Evolutionary conservation across 2,329 filamentous ascomycete species (phyloP), one percentile per base, ranked within the genome.

Genomic region (Colletotrichum sp.): DNA sequence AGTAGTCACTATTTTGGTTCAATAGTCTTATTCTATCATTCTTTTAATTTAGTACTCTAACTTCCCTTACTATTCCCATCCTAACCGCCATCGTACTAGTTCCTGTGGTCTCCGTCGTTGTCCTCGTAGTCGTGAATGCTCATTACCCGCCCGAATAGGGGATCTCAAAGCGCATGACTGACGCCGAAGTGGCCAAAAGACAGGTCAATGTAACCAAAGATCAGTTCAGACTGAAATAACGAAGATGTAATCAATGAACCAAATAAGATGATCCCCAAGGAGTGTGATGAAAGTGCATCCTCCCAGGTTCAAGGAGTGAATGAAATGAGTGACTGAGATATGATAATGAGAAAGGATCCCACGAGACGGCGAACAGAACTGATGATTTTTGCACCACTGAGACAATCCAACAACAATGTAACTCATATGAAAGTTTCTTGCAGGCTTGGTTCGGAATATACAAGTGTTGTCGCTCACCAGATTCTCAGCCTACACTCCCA

Each of bases 41-140:
- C 13, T 36, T 8, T 1, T 36, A 36, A 36, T 36, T 15, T 36
- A 1, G 8, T 36, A 16, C 6, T 36, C 34, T 36, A 36, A 36
- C 5, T 8, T 0, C 0, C 1, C 6, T 16, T 2, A 16, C 7
- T 0, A 0, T 36, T 0, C 0, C 13, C 15, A 0, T 36, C 34
- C 7, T 8, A 16, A 1, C 5, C 15, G 4, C 36, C 15, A 4
- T 18, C 36, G 36, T 39, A 39, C 15, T 39, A 16, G 15, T 9
- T 16, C 36, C 15, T 5, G 15, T 39, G 36, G 4, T 39, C 36
- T 9, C 36, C 36, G 15, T 39, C 36, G 36, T 16, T 39, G 36
- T 5, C 34, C 15, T 0, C 15, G 15, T 39, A 39, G 15, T 39
- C 15, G 15, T 5, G 36, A 3, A 9, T 39, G 15, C 36, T 39